Evolutionary conservation across 352 stramenopile genomes (phyloP), one percentile per base, ranked within the genome.

Genomic region (Phytopythium sindhum): DNA sequence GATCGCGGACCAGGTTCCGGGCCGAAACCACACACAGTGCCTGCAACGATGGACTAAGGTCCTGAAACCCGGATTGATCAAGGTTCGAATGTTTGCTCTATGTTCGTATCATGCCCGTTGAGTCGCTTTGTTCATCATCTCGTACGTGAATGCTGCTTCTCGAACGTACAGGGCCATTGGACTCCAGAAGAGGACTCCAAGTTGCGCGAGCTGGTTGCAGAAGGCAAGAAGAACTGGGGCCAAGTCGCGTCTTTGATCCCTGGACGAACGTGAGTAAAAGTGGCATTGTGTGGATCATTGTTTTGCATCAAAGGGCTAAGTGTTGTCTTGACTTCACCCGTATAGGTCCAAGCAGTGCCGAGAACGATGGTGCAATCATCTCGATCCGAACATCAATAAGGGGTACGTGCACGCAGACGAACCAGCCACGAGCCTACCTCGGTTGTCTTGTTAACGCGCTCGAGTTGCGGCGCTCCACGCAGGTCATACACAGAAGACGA

Each of bases 31-130:
- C 68, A 96, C 90, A 52, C 92, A 98, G 73, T 98, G 91, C 70
- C 65, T 98, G 54, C 92, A 98, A 65, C 82, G 92, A 21, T 98
- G 92, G 92, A 97, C 88, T 3, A 98, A 98, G 77, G 91, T 98
- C 58, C 77, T 98, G 15, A 95, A 95, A 58, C 90, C 91, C n/a
- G 91, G 91, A 1, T 80, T 98, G 45, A 96, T 96, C 55, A 98
- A 97, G 75, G 90, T 59, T 6, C 23, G 55, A 1, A 15, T 8
- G 19, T 1, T 24, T 24, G 44, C 8, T 17, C 7, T 51, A n/a
- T 29, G 19, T 10, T 17, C 19, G 7, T 31, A 23, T 6, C 45
- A 29, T 28, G 7, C 1, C 23, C 21, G 19, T 23, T 39, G n/a
- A 39, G 26, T 12, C 4, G 51, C 26, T 19, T 15, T 24, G 21